Conservation (phyloP, 345 rosid species). For the Eucalyptus lansdowneana region DNA sequence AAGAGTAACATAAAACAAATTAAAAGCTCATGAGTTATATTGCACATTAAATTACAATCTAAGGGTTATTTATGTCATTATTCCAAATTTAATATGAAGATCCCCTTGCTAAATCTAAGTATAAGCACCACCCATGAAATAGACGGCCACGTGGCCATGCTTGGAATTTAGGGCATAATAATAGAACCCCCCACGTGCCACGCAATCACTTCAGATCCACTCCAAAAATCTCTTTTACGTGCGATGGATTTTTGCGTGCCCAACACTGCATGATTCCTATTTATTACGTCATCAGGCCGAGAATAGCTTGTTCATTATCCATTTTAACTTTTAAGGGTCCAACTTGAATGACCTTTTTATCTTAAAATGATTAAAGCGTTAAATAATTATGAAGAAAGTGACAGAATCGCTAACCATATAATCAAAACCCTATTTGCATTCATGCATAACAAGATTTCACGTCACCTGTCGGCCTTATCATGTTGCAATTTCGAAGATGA, state of each 20-base stretch:
- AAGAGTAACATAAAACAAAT: too few relatives aligned
- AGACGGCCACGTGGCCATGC: neutral
- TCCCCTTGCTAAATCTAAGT: neutral
- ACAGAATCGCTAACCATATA: neutral
- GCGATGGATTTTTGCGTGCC: neutral
- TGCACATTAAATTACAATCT: too few relatives aligned
- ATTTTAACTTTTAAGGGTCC: neutral
- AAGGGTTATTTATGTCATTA: neutral
- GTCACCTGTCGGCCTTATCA: neutral
- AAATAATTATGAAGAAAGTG: neutral
- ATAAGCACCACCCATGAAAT: neutral
- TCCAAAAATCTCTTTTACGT: neutral
- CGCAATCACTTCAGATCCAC: neutral
- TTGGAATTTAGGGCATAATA: neutral
- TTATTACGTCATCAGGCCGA: neutral
- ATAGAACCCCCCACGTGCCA: neutral
- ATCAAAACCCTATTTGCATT: neutral
- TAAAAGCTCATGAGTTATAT: too few relatives aligned
- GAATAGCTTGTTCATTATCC: neutral
- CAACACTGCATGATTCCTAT: neutral
- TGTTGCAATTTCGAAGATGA: neutral
- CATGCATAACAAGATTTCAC: neutral
- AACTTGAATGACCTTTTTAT: neutral
- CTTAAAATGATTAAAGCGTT: neutral
- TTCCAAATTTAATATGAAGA: neutral